These are phyloP conservation scores for Fusarium pseudocircinatum DNA, from an alignment of 2,329 filamentous ascomycete species.

Conservation along the genomic window DNA sequence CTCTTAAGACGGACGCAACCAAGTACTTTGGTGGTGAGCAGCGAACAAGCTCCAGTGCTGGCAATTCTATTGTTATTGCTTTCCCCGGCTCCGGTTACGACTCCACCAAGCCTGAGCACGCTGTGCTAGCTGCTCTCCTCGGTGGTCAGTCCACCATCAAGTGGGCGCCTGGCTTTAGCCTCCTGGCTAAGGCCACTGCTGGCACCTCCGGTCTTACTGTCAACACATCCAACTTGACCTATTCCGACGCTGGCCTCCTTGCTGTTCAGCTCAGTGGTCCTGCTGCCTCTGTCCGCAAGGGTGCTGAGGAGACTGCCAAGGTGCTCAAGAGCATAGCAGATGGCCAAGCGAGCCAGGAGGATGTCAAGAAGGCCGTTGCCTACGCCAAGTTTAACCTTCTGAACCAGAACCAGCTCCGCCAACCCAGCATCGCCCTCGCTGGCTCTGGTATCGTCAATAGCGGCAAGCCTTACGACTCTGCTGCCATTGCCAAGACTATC, in stretches of 20 bases:
- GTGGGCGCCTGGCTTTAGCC: constrained; percentile 92
- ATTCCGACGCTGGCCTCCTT: constrained; percentile 94
- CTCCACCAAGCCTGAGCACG: constrained; percentile 88
- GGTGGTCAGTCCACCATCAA: constrained; percentile 93
- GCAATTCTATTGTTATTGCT: constrained; percentile 87
- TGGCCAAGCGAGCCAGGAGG: constrained; percentile 81
- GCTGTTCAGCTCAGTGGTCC: constrained; percentile 82
- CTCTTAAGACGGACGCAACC: constrained; percentile 69
- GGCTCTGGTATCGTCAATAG: constrained; percentile 85
- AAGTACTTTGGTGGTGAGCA: constrained; percentile 98
- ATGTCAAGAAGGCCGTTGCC: constrained; percentile 89
- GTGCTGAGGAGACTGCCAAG: constrained; percentile 80
- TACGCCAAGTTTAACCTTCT: constrained; percentile 93
- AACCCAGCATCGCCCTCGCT: constrained; percentile 81
- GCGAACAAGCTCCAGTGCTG: constrained; percentile 78
- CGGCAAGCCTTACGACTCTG: constrained; percentile 84
- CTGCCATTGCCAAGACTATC: constrained; percentile 80
- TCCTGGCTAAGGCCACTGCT: constrained; percentile 82
- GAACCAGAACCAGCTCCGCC: constrained; percentile 80
- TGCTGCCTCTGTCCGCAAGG: constrained; percentile 76
- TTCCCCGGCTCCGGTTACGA: constrained; percentile 89
- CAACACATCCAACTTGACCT: constrained; percentile 80
- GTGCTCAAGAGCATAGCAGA: constrained; percentile 82
- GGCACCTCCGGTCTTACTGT: constrained; percentile 73
- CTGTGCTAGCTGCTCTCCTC: constrained; percentile 87